Percentiles rank a stretch among this genome's conserved stretches.
Conservation (phyloP, 441 rosid genomes). For the Raphanus hybrid region DNA sequence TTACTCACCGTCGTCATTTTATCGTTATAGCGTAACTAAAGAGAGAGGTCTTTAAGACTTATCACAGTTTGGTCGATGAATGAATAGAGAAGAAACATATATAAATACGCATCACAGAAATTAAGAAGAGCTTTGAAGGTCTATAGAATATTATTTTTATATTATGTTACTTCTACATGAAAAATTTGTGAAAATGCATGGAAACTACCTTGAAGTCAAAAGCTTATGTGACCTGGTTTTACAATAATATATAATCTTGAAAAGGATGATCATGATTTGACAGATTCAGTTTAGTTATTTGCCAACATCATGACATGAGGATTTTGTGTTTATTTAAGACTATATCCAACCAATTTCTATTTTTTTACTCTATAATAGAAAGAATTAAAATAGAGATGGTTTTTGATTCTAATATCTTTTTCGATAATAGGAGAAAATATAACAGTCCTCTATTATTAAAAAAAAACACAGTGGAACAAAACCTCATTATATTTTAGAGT, state of each 20-base stretch:
- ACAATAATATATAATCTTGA: slow-evolving; percentile 8
- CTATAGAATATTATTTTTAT: slow-evolving; percentile 23
- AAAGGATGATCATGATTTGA: slow-evolving; percentile 20
- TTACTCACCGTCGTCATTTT: slow-evolving; percentile 41
- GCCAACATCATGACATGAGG: not conserved
- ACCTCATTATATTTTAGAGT: not conserved
- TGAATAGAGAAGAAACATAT: not conserved
- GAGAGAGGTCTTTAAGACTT: slow-evolving; percentile 16
- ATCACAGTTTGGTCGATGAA: slow-evolving; percentile 24
- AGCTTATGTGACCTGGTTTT: slow-evolving; percentile 7
- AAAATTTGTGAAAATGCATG: slow-evolving; percentile 26
- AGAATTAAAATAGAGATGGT: not conserved
- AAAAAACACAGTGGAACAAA: not conserved
- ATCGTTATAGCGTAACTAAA: not conserved
- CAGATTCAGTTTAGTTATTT: slow-evolving; percentile 26
- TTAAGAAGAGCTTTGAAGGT: slow-evolving; percentile 24
- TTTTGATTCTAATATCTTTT: no score
- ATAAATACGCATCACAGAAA: slow-evolving; percentile 20
- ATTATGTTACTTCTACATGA: slow-evolving; percentile 27
- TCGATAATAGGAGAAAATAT: no score
- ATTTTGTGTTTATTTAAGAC: not conserved
- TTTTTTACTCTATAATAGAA: not conserved
- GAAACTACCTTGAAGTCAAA: slow-evolving; percentile 41
- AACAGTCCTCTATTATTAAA: no score
- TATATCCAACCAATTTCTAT: not conserved